Percentiles rank a stretch among this genome's conserved stretches.
Evolutionary conservation across 495 filamentous ascomycete genomes (phyloP).

Genomic region (Aspergillus leporis): DNA sequence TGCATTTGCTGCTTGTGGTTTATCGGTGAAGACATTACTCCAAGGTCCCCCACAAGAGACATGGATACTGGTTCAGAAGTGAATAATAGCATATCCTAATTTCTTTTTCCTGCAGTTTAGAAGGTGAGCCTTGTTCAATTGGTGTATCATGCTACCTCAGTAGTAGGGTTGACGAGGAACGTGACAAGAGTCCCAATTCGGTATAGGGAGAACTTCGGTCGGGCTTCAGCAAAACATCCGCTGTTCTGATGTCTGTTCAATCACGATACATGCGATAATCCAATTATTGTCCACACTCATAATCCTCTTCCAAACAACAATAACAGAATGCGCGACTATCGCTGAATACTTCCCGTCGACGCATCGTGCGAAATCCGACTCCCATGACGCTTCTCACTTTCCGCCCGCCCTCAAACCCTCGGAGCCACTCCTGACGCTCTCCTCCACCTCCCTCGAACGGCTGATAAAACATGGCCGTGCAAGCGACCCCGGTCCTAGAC

Average conservation of each 20-base stretch:
- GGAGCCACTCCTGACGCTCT: not conserved
- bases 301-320: too few species aligned
- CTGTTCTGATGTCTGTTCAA: not conserved
- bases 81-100: too few species aligned
- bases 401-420: not conserved
- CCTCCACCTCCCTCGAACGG: constrained; percentile 6
- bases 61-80: too few species aligned
- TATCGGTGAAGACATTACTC: too few species aligned
- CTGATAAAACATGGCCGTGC: constrained; percentile 28
- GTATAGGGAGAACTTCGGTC: not conserved
- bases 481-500: constrained; percentile 47
- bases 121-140: too few species aligned
- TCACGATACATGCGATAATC: not conserved
- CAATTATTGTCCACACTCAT: not conserved
- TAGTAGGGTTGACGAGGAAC: too few species aligned
- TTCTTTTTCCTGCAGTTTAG: too few species aligned
- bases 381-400: not conserved
- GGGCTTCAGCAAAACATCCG: not conserved
- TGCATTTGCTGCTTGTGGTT: too few species aligned
- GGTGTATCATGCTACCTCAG: too few species aligned
- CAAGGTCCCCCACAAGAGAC: too few species aligned
- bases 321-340: not conserved
- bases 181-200: too few species aligned
- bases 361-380: not conserved
- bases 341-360: not conserved